phyloP scores from a whole-genome alignment of 2,329 filamentous ascomycete genomes.

The Emergomyces orientalis region DNA sequence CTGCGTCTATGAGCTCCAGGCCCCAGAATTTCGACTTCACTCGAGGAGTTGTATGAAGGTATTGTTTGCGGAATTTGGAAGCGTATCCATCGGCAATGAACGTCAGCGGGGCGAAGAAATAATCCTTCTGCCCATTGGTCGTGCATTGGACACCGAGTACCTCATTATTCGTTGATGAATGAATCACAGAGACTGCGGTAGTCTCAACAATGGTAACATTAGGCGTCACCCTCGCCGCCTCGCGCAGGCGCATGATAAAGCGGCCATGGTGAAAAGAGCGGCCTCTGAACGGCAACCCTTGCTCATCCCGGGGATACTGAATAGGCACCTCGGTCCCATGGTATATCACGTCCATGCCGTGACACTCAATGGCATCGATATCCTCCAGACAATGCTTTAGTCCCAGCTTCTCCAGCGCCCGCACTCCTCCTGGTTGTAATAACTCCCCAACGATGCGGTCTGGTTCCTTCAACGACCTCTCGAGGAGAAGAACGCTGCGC shows the following conservation, averaged over 20 bases:
- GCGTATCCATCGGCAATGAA: constrained; percentile 87
- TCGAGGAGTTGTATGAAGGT: constrained; percentile 56
- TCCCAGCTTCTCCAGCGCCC: constrained; percentile 70
- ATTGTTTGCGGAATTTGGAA: constrained; percentile 79
- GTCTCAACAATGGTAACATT: constrained; percentile 91
- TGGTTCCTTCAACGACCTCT: constrained; percentile 81
- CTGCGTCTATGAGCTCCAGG: constrained; percentile 80
- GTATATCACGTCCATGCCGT: constrained; percentile 84
- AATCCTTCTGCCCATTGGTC: constrained; percentile 58
- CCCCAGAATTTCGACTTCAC: constrained; percentile 86
- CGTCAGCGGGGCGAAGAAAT: constrained; percentile 81
- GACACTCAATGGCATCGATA: constrained; percentile 75
- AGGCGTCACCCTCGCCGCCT: constrained; percentile 60
- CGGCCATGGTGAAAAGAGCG: constrained; percentile 87
- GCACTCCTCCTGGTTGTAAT: constrained; percentile 82
- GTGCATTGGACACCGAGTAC: constrained; percentile 73
- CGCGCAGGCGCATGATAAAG: constrained; percentile 75
- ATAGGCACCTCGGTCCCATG: constrained; percentile 64
- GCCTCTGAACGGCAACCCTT: constrained; percentile 53
- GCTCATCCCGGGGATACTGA: constrained; percentile 59
- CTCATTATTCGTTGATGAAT: constrained; percentile 57
- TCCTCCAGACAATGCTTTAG: constrained; percentile 72
- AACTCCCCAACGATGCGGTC: constrained; percentile 94
- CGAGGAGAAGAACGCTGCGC: constrained; percentile 79
- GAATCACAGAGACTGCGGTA: constrained; percentile 67